Evolutionary conservation across 2,329 filamentous ascomycete genomes (phyloP), one percentile per base, ranked within the genome.

Genomic region (Eutypa lata): DNA sequence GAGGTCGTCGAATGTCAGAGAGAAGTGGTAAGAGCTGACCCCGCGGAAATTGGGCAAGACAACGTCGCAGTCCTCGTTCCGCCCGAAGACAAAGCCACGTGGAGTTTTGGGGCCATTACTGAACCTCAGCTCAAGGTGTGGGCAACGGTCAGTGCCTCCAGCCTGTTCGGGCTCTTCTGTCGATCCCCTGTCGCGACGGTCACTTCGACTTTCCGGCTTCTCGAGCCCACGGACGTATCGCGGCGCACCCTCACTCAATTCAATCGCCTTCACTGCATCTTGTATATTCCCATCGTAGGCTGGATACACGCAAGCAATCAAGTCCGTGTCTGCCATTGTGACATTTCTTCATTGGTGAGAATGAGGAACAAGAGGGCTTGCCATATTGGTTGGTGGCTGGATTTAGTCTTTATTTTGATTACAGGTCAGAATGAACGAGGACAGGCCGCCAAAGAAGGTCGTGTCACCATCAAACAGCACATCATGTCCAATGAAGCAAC

Each of bases 61-160:
- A 22, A 50, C 40, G 28, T 50, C 47, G 22, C 47, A 33, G 7
- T 38, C 35, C 16, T 6, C 11, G 31, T 50, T 28, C 8, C 11
- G 26, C 22, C 51, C 51, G 35, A 53, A 53, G 14, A 53, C 33
- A 21, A 53, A 24, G 7, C 51, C 51, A 14, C 16, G 8, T n/a
- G 13, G 7, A 46, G 48, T 50, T 38, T 37, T 47, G 21, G 51
- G 47, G 38, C 16, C 24, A 37, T 53, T 13, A 40, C 51, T 50
- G 47, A 10, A 53, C 33, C 51, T 50, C 28, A 53, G 21, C 37
- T 50, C 51, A 38, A 53, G 35, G 21, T 19, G 22, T 24, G 42
- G 42, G 5, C 7, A 5, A 13, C 3, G 22, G 21, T 45, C 42
- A 22, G 22, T 14, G 6, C 13, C 42, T 19, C 13, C 19, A 45